Base-by-base conservation (phyloP, 768 basidiomycete species). In the Leccinum longicurvipes region DNA sequence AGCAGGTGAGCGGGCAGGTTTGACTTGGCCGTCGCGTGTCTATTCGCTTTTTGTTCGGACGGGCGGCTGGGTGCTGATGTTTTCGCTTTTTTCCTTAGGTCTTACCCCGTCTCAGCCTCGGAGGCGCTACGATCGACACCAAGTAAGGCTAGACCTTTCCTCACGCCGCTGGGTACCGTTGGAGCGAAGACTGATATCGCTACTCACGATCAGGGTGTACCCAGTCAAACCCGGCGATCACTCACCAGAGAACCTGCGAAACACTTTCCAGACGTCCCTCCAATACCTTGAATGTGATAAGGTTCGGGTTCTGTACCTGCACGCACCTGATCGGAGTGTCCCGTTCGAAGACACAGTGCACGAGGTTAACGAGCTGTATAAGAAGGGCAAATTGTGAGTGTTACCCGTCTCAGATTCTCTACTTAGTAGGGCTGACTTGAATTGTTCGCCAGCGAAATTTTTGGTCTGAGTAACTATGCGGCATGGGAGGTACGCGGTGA, bases 381-480 rank as follows among this genome's bases (percentile, higher is more conserved):
- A 79, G 44, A 77, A 84, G 57, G 85, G 84, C 0, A 74, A 77
- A 46, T 85, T 84, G 80, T 81, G 61, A 54, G 77, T 67, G 11
- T 11, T 12, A 0, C 0, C 39, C 39, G 19, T 19, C 0, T 19
- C 39, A 8, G 39, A 4, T 41, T 41, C 11, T 11, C 19, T 41
- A 19, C 39, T 0, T 11, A 19, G 39, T 6, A 41, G 17, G 11
- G 19, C 29, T 47, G 8, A 55, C 42, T 19, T 8, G 17, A 8
- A 41, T 6, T 6, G 23, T 39, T 3, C 14, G 6, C 15, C 53
- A 82, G 79, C 63, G 79, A 83, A 56, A 75, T 77, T n/a, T 81
- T 86, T 55, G 83, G 85, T 2, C 73, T 87, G 58, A 85, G 83
- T 62, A 86, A 86, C 66, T 86, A 74, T 41, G 55, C 67, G 1